Evolutionary conservation across 768 basidiomycete genomes (phyloP).

Genomic region (Leccinellum rugosiceps): DNA sequence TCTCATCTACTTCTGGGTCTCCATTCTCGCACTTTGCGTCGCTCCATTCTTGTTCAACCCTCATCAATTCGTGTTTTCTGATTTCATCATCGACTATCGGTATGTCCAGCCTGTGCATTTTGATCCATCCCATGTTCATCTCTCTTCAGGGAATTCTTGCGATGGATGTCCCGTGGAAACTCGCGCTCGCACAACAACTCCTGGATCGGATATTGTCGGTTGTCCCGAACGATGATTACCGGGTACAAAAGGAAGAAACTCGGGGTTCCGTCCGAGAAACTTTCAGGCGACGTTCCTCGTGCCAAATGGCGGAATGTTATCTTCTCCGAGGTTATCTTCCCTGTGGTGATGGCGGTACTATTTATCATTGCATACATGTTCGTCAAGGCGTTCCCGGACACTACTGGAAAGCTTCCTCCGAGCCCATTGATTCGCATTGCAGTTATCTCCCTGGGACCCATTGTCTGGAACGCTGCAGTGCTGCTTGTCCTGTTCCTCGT

Average conservation of each 20-base stretch:
- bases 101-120: constrained; percentile 31
- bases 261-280: constrained; percentile 95
- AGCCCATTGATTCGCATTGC: constrained; percentile 90
- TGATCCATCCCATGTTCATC: not conserved
- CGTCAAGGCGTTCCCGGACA: constrained; percentile 79
- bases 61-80: constrained; percentile 97
- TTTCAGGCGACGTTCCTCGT: constrained; percentile 92
- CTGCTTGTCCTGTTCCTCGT: constrained; percentile 85
- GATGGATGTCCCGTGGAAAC: constrained; percentile 99
- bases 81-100: constrained; percentile 96
- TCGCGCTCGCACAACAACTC: constrained; percentile 96
- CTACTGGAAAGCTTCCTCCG: constrained; percentile 61
- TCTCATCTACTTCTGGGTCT: constrained; percentile 97
- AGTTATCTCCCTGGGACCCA: constrained; percentile 88
- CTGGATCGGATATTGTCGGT: constrained; percentile 98
- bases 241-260: constrained; percentile 99
- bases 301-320: constrained; percentile 90
- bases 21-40: constrained; percentile 86
- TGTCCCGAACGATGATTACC: constrained; percentile 97
- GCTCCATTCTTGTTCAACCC: constrained; percentile 99
- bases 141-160: constrained; percentile 78
- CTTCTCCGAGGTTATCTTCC: constrained; percentile 84
- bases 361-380: constrained; percentile 91
- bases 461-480: constrained; percentile 92
- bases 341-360: constrained; percentile 78